A percentile compares a stretch with the other conserved stretches of the same genome.
These are phyloP conservation scores for Anthoceros angustus DNA, from an alignment of 225 moss, liverwort and hornwort genomes.

Conservation along the genomic window DNA sequence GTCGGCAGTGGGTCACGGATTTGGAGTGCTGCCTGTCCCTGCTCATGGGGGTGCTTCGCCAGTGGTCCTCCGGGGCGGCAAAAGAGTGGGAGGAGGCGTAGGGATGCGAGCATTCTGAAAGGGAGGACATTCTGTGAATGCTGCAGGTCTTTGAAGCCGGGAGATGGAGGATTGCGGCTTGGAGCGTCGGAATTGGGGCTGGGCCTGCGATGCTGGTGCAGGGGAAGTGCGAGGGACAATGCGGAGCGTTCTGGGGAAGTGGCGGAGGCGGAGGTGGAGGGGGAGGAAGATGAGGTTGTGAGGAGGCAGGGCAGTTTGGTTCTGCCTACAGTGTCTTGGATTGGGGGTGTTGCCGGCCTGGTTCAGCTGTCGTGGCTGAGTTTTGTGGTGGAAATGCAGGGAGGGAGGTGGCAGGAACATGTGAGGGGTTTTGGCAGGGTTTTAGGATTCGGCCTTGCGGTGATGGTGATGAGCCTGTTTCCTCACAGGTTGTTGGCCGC, in stretches of 20 bases:
- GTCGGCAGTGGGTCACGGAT: not conserved
- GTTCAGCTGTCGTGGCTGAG: not conserved
- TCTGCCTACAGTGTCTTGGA: not conserved
- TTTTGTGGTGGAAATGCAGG: not conserved
- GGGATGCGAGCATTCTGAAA: too few relatives aligned
- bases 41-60: too few relatives aligned
- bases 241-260: too few relatives aligned
- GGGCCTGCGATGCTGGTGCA: not conserved
- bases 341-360: not conserved
- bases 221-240: not conserved
- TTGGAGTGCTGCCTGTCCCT: too few relatives aligned
- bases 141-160: too few relatives aligned
- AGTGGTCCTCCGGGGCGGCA: too few relatives aligned
- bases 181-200: too few relatives aligned
- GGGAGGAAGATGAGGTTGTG: not conserved
- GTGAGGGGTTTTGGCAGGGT: not conserved
- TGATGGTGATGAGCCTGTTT: not conserved
- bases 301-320: not conserved
- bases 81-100: too few relatives aligned
- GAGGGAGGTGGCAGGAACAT: not conserved
- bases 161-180: too few relatives aligned
- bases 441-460: slow-evolving; percentile 1
- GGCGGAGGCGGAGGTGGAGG: not conserved
- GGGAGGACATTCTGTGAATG: too few relatives aligned
- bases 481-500: not conserved